phyloP scores from a whole-genome alignment of 257 asterid genomes.

The Solanum pinnatisectum region DNA sequence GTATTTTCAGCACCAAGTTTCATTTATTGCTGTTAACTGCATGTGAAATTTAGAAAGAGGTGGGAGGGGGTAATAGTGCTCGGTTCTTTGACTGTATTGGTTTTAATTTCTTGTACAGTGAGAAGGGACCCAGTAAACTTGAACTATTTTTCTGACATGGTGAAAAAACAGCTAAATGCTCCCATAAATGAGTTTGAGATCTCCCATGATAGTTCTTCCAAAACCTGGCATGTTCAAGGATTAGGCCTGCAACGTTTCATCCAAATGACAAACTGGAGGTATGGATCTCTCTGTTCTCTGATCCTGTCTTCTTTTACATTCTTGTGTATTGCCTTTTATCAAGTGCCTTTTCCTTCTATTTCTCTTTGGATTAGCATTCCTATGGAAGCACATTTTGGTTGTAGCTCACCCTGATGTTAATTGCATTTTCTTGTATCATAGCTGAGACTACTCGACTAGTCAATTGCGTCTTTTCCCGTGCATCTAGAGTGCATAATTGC shows the following conservation, averaged over 20 bases:
- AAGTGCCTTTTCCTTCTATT: neutral
- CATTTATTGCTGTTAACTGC: neutral
- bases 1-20: neutral
- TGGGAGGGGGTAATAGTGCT: neutral
- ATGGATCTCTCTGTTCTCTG: neutral
- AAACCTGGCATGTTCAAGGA: slow-evolving; percentile 72
- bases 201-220: slow-evolving; percentile 40
- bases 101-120: slow-evolving; percentile 22
- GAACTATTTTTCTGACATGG: slow-evolving; percentile 59
- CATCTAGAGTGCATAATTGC: neutral
- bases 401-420: neutral
- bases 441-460: neutral
- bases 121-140: slow-evolving; percentile 26
- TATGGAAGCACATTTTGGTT: neutral
- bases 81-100: neutral
- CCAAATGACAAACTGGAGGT: slow-evolving; percentile 99
- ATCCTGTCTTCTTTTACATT: neutral
- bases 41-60: neutral
- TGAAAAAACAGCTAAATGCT: slow-evolving; percentile 56
- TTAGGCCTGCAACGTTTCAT: slow-evolving; percentile 84
- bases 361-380: neutral
- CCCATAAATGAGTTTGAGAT: slow-evolving; percentile 79
- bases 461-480: neutral
- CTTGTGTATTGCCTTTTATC: neutral
- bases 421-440: too few species aligned